Percentiles rank a stretch among this genome's conserved stretches.
Conservation (phyloP, 75 land plant genomes). For the Gnetum montanum region DNA sequence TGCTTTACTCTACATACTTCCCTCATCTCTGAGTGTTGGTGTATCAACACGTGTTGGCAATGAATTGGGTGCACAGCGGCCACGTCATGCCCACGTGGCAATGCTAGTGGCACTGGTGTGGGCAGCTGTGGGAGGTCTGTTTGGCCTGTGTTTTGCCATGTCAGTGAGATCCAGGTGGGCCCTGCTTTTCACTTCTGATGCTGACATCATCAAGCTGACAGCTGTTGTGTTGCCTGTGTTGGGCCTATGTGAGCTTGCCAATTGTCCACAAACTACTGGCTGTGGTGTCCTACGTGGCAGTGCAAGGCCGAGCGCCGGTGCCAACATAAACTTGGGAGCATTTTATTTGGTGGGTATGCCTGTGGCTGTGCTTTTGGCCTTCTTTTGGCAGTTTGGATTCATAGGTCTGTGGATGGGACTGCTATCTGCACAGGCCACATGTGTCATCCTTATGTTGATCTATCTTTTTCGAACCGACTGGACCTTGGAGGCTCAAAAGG, state of each 20-base stretch:
- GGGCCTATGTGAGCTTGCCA: conserved; percentile 68
- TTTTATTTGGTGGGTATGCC: conserved; percentile 76
- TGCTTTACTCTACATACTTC: conserved; percentile 58
- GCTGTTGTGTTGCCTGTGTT: conserved; percentile 52
- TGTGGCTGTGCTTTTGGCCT: conserved; percentile 44
- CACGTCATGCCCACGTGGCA: conserved; percentile 22
- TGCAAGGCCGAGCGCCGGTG: conserved; percentile 55
- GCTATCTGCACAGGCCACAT: conserved; percentile 53
- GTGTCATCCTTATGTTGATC: conserved; percentile 53
- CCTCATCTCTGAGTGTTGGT: conserved; percentile 48
- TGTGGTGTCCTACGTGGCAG: conserved; percentile 70
- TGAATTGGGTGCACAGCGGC: conserved; percentile 57
- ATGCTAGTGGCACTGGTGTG: conserved; percentile 26
- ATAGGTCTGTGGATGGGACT: conserved; percentile 62
- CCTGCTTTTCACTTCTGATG: conserved; percentile 40
- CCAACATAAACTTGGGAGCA: conserved; percentile 53
- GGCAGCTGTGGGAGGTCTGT: conserved; percentile 28
- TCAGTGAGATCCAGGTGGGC: conserved; percentile 47
- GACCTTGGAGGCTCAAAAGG: conserved; percentile 38
- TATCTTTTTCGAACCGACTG: conserved; percentile 51
- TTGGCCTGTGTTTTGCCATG: conserved; percentile 37
- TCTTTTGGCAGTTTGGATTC: conserved; percentile 38
- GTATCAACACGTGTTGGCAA: conserved; percentile 72
- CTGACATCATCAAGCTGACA: conserved; percentile 31
- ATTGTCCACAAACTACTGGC: conserved; percentile 69